phyloP scores from a whole-genome alignment of 2,329 filamentous ascomycete species.

The Didymella glomerata region DNA sequence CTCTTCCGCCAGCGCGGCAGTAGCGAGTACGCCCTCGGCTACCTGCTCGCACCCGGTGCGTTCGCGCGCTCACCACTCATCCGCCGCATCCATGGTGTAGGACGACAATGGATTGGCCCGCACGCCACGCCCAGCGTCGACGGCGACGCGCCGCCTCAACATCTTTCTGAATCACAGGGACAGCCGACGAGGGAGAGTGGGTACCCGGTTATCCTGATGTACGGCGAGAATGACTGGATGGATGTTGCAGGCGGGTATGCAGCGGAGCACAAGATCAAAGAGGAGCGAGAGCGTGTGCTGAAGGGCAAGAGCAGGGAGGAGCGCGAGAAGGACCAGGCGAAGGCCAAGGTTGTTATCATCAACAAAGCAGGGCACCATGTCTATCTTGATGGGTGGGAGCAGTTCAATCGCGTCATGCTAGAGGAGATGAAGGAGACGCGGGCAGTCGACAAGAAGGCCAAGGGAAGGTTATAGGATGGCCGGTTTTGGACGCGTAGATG shows the following conservation, averaged over 20 bases:
- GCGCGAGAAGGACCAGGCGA: conserved; percentile 75
- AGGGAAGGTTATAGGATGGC: neutral
- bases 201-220: conserved; percentile 89
- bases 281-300: conserved; percentile 69
- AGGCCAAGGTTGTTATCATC: conserved; percentile 83
- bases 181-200: conserved; percentile 66
- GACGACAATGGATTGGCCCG: conserved; percentile 68
- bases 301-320: conserved; percentile 72
- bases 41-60: conserved; percentile 91
- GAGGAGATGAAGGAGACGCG: conserved; percentile 72
- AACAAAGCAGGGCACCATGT: conserved; percentile 75
- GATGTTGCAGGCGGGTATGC: conserved; percentile 86
- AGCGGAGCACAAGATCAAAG: conserved; percentile 79
- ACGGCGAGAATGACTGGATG: conserved; percentile 99
- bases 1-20: conserved; percentile 92
- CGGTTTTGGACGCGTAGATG: neutral
- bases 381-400: conserved; percentile 74
- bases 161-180: neutral
- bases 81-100: conserved; percentile 83
- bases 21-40: conserved; percentile 91
- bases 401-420: conserved; percentile 72
- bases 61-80: conserved; percentile 90
- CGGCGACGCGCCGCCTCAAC: conserved; percentile 33
- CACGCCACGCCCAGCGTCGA: conserved; percentile 40
- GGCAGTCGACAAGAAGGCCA: conserved; percentile 32